Percentiles rank a stretch among this genome's conserved stretches.
Conservation (phyloP, 1,284 basidiomycete genomes). For the Leccinum fuscescens region DNA sequence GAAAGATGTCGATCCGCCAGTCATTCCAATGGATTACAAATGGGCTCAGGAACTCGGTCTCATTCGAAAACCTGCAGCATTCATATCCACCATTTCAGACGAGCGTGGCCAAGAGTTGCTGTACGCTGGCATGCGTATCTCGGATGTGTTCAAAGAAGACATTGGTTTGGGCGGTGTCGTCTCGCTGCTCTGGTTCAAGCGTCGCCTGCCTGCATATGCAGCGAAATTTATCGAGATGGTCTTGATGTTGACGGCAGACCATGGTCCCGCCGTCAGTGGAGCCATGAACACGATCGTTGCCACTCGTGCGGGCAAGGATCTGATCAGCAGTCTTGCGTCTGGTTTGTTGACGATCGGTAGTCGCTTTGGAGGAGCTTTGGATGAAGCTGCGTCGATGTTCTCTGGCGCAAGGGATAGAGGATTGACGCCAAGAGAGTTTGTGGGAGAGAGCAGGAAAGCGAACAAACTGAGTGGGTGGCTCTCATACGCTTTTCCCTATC, state of each 20-base stretch:
- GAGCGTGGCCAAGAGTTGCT: slow-evolving; percentile 98
- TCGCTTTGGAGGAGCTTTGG: slow-evolving; percentile 98
- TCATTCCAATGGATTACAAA: slow-evolving; percentile 99
- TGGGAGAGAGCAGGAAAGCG: slow-evolving; percentile 91
- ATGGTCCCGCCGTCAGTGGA: slow-evolving; percentile 95
- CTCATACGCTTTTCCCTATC: not conserved
- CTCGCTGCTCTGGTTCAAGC: slow-evolving; percentile 96
- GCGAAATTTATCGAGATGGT: slow-evolving; percentile 99
- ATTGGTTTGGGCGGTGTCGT: slow-evolving; percentile 98
- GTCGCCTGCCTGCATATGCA: slow-evolving; percentile 81
- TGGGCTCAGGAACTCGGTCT: slow-evolving; percentile 99
- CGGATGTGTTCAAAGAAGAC: slow-evolving; percentile 97
- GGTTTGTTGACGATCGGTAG: slow-evolving; percentile 97
- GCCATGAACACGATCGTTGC: slow-evolving; percentile 99
- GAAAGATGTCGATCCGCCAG: slow-evolving; percentile 86
- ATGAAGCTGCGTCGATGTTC: slow-evolving; percentile 97
- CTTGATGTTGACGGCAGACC: slow-evolving; percentile 97
- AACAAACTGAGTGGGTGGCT: slow-evolving; percentile 84
- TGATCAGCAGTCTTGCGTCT: slow-evolving; percentile 94
- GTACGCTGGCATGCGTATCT: slow-evolving; percentile 99
- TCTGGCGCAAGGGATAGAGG: slow-evolving; percentile 88
- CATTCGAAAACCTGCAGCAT: slow-evolving; percentile 97
- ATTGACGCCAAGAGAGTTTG: slow-evolving; percentile 94
- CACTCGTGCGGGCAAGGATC: slow-evolving; percentile 96
- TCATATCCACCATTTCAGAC: slow-evolving; percentile 99